Conservation (phyloP, 176 grass and related monocot genomes). For the Musa beccarii region DNA sequence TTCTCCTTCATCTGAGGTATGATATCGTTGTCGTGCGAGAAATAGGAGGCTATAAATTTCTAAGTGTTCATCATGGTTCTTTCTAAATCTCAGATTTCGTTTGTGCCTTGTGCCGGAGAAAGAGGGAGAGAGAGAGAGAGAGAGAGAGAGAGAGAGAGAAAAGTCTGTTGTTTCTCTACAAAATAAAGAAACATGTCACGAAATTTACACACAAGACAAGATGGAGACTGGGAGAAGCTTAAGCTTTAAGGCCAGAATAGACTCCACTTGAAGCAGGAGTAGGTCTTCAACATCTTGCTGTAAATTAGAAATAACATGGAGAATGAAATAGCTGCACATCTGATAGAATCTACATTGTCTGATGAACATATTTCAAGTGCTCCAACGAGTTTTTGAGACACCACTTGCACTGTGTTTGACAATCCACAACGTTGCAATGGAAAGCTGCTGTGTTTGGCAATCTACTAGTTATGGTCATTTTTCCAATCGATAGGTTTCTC, state of each 20-base stretch:
- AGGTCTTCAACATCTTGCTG: no score
- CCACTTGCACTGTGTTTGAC: not conserved
- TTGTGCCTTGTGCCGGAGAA: not conserved
- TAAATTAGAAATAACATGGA: no score
- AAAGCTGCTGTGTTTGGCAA: not conserved
- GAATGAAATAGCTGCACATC: no score
- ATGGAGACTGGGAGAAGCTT: not conserved
- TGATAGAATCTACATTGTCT: no score
- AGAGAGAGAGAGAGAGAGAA: not conserved
- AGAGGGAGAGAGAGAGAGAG: not conserved
- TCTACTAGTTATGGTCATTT: no score
- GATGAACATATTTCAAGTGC: no score
- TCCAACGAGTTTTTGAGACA: no score
- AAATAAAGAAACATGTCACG: not conserved
- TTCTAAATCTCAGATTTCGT: no score
- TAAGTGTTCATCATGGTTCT: not conserved
- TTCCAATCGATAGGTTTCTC: no score
- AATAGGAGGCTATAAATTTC: not conserved
- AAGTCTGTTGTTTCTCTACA: not conserved
- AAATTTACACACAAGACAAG: not conserved
- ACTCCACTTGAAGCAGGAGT: not conserved
- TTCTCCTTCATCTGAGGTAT: constrained; percentile 8
- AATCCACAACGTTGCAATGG: not conserved
- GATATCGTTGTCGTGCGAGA: not conserved
- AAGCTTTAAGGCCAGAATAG: not conserved